phyloP scores from a whole-genome alignment of 208 protist genomes.

The Trypanosoma lewisi region DNA sequence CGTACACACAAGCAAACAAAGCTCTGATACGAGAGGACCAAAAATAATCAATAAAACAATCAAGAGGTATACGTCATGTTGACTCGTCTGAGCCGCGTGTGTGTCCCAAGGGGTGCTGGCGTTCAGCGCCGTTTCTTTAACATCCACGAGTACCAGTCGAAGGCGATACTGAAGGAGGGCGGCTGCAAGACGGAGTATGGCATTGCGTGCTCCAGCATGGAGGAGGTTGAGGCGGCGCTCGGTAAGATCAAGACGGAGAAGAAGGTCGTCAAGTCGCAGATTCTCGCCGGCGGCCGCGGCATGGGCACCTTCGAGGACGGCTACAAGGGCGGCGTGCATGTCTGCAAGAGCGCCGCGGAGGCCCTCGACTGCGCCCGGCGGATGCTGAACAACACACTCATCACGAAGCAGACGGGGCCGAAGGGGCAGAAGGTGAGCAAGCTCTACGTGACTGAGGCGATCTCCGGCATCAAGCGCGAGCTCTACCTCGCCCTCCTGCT shows the following conservation, averaged over 20 bases:
- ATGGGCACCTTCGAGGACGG: constrained; percentile 97
- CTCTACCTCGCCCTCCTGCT: constrained; percentile 99
- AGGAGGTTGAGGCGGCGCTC: constrained; percentile 87
- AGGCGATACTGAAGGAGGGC: constrained; percentile 87
- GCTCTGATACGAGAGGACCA: not conserved
- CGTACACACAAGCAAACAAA: no score
- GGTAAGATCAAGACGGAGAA: constrained; percentile 88
- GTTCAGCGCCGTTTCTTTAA: constrained; percentile 88
- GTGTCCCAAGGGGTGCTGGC: constrained; percentile 38
- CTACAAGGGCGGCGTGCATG: constrained; percentile 93
- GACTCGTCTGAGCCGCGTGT: constrained; percentile 60
- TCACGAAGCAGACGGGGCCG: constrained; percentile 99
- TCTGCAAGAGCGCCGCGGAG: constrained; percentile 78
- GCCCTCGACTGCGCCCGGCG: constrained; percentile 86
- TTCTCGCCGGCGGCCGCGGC: constrained; percentile 98
- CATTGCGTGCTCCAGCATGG: constrained; percentile 79
- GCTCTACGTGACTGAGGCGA: constrained; percentile 90
- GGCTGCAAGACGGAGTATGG: constrained; percentile 91
- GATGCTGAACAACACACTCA: constrained; percentile 98
- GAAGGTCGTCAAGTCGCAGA: constrained; percentile 98
- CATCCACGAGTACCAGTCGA: constrained; percentile 93
- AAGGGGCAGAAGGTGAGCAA: constrained; percentile 92
- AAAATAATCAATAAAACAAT: constrained; percentile 10
- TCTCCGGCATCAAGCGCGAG: constrained; percentile 93
- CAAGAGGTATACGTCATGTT: constrained; percentile 44